Base-by-base conservation (phyloP, 176 grass and related monocot species). In the Triticum turgidum region DNA sequence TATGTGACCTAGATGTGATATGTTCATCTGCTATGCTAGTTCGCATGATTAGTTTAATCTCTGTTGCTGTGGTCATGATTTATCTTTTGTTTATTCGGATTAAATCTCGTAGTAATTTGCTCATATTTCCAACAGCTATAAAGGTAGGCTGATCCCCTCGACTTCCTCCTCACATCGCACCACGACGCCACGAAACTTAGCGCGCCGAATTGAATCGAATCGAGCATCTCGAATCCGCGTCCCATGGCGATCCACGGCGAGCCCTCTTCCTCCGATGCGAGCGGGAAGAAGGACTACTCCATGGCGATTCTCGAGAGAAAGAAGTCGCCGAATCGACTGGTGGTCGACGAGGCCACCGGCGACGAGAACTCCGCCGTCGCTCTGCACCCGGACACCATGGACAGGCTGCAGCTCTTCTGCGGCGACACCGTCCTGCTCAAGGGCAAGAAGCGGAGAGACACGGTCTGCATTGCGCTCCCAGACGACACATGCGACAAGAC, bases 401-500 rank as follows among this genome's bases (percentile, higher is more conserved):
- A 97, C 79, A 97, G 67, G 62, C 82, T 94, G 76, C 94, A 94
- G 85, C 82, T 97, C 41, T 97, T 97, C 87, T 76, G 83, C 9
- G 94, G 91, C 1, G 94, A 97, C 39, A 97, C 91, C 3, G 58
- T 97, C 7, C 91, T 97, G 64, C 66, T 97, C 42, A 97, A 97
- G 91, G 91, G 94, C 45, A 97, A 97, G 82, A 97, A 97, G 82
- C 89, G 94, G 64, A 97, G 79, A 41, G 89, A 97, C 52, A 93
- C 87, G 22, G 82, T 97, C 66, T 97, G 91, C 85, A 94, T 97
- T 35, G 85, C 79, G 4, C 89, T 97, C 4, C 82, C 88, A 7
- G 91, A 97, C 82, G 94, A 97, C 37, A 87, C 91, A 9, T 97
- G 91, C 15, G 94, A 97, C 22, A 85, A 94, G 80, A 85, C 91